Evolutionary conservation across 108 stramenopile species (phyloP), one percentile per base, ranked within the genome.

Genomic region (Nannochloropsis salina): DNA sequence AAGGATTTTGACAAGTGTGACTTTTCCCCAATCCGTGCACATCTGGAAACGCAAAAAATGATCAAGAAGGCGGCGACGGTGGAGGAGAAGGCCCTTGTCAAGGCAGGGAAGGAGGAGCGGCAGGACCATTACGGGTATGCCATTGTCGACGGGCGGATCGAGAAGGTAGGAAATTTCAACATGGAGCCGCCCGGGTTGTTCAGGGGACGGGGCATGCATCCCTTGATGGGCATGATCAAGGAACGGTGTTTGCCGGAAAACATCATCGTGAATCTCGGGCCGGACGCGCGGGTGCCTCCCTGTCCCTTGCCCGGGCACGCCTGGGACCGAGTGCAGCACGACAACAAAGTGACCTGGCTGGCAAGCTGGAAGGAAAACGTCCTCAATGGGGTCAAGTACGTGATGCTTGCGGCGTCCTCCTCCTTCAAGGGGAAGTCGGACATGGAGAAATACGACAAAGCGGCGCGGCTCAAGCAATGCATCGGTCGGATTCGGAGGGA

Each of bases 371-470:
- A 94, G 85, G 98, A 99, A 89, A 98, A 98, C 88, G 94, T 98
- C 83, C 96, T 96, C 86, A 90, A 90, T 82, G 94, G 95, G 81
- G 93, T 93, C 89, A 99, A 99, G 92, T 99, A 99, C 92, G 97
- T 99, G 94, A 96, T 96, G 91, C 91, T 99, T 47, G 95, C 98
- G 6, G 98, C 98, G 15, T 94, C 93, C 91, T 95, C 95, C 40
- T 95, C 94, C 82, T 98, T 99, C 92, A 99, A 99, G 94, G 99
- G 99, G 41, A 97, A 99, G 91, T 93, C 92, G 86, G 99, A 99
- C 92, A 86, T 95, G 85, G 91, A 91, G 83, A 99, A 99, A 92
- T 99, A 99, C 92, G 94, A 94, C 92, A 99, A 99, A 92, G 99
- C 99, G 8, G 96, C 95, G 42, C 85, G 90, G 85, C 92, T 99